Conservation (phyloP, 2,329 filamentous ascomycete species). For the Fusarium euwallaceae region DNA sequence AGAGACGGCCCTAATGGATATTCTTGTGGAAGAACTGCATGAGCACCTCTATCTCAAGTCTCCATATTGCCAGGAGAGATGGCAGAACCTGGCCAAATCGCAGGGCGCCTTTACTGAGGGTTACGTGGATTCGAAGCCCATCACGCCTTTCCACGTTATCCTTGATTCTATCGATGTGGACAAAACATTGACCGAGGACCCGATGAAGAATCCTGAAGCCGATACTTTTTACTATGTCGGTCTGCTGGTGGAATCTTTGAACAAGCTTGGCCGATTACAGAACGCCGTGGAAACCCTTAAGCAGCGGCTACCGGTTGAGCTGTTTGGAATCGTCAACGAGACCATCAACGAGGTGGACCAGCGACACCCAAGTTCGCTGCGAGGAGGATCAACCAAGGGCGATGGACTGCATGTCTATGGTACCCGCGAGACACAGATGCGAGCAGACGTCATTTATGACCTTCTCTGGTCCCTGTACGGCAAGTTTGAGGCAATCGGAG, state of each 20-base stretch:
- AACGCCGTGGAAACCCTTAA: constrained; percentile 91
- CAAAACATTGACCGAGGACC: constrained; percentile 80
- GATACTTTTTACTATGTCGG: constrained; percentile 96
- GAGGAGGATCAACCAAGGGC: constrained; percentile 66
- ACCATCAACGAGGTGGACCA: constrained; percentile 95
- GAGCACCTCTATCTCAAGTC: constrained; percentile 98
- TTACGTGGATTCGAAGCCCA: constrained; percentile 59
- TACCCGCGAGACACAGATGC: constrained; percentile 79
- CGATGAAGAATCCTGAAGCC: constrained; percentile 91
- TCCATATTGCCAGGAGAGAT: constrained; percentile 95
- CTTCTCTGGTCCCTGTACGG: constrained; percentile 93
- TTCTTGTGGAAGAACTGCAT: constrained; percentile 95
- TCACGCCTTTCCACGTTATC: constrained; percentile 69
- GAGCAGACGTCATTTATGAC: constrained; percentile 89
- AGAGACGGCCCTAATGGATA: constrained; percentile 91
- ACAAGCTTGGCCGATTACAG: constrained; percentile 89
- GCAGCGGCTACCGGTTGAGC: constrained; percentile 90
- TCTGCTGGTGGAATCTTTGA: constrained; percentile 87
- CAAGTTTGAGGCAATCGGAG: constrained; percentile 96
- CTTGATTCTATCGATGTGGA: constrained; percentile 73
- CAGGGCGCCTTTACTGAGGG: constrained; percentile 68
- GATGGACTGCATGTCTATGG: constrained; percentile 74
- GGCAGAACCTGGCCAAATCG: constrained; percentile 83
- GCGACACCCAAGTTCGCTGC: constrained; percentile 86
- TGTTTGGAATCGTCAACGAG: constrained; percentile 94